A percentile compares a stretch with the other conserved stretches of the same genome.
phyloP scores from a whole-genome alignment of 306 rosid species.

The Canavalia gladiata region DNA sequence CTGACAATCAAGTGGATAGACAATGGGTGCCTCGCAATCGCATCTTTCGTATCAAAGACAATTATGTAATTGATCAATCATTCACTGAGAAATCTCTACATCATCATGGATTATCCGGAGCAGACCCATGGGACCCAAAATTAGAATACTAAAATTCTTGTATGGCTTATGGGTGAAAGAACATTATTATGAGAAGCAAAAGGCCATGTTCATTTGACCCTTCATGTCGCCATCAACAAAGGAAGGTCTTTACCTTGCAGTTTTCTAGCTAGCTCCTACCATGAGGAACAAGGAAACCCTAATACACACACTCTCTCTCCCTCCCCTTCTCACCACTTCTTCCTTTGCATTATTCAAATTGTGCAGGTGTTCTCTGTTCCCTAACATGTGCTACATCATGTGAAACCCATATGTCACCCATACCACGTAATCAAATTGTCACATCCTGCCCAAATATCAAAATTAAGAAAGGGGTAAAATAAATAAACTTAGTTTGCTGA shows the following conservation, averaged over 20 bases:
- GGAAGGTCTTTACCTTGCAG: conserved; percentile 54
- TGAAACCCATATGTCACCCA: conserved; percentile 88
- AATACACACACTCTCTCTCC: conserved; percentile 16
- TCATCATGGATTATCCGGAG: conserved; percentile 40
- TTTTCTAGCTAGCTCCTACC: conserved; percentile 45
- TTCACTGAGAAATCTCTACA: conserved; percentile 46
- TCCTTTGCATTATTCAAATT: conserved; percentile 40
- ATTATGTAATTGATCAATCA: conserved; percentile 58
- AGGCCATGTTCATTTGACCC: conserved; percentile 70
- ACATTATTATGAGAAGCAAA: conserved; percentile 53
- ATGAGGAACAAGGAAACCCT: conserved; percentile 44
- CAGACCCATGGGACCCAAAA: conserved; percentile 58
- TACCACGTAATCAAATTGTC: conserved; percentile 69
- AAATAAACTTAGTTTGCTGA: no score
- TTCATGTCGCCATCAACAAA: conserved; percentile 62
- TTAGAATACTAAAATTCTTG: conserved; percentile 49
- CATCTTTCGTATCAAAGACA: conserved; percentile 31
- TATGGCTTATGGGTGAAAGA: conserved; percentile 55
- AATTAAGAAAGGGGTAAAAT: neutral
- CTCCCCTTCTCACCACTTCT: neutral
- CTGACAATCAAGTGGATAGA: neutral
- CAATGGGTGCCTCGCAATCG: conserved; percentile 20
- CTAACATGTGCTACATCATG: conserved; percentile 76
- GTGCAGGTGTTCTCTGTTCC: conserved; percentile 84
- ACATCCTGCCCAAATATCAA: conserved; percentile 17